phyloP scores from a whole-genome alignment of 768 basidiomycete species.

The Epithele typhae region DNA sequence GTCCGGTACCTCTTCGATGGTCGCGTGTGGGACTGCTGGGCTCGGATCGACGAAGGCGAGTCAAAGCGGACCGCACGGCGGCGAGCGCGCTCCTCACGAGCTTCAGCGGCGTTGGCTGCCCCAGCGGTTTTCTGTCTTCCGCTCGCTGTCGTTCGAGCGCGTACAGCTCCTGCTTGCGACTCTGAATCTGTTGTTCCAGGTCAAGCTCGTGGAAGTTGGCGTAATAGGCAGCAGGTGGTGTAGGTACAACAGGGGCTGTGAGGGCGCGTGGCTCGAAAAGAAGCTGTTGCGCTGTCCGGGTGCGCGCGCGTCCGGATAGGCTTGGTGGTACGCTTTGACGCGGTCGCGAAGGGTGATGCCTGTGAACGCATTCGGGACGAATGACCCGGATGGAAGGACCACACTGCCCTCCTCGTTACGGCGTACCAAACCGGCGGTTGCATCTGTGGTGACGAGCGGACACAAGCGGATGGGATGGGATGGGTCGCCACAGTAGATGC shows the following conservation, averaged over 20 bases:
- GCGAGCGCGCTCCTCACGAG: background rate
- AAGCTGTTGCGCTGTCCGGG: background rate
- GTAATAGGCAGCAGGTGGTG: background rate
- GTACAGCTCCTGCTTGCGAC: constrained; percentile 1
- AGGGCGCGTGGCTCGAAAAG: constrained; percentile 1
- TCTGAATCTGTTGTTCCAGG: background rate
- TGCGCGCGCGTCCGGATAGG: background rate
- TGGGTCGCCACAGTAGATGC: constrained; percentile 21
- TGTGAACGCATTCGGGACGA: constrained; percentile 16
- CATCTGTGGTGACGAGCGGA: constrained; percentile 12
- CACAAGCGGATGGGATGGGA: constrained; percentile 24
- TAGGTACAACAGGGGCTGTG: background rate
- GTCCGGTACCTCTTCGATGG: constrained; percentile 2
- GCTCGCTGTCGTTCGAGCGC: background rate
- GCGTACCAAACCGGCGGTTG: constrained; percentile 12
- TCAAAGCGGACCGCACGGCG: background rate
- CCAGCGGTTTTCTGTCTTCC: background rate
- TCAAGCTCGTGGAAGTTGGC: background rate
- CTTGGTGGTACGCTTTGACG: constrained; percentile 1
- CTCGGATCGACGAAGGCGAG: background rate
- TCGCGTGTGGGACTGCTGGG: too few species aligned
- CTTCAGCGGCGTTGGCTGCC: background rate
- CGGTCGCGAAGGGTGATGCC: constrained; percentile 4
- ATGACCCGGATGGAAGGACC: constrained; percentile 20
- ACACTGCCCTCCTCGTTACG: constrained; percentile 23